Percentiles rank a stretch among this genome's conserved stretches.
Evolutionary conservation across 345 rosid species (phyloP).

Genomic region (Triadica sebifera): DNA sequence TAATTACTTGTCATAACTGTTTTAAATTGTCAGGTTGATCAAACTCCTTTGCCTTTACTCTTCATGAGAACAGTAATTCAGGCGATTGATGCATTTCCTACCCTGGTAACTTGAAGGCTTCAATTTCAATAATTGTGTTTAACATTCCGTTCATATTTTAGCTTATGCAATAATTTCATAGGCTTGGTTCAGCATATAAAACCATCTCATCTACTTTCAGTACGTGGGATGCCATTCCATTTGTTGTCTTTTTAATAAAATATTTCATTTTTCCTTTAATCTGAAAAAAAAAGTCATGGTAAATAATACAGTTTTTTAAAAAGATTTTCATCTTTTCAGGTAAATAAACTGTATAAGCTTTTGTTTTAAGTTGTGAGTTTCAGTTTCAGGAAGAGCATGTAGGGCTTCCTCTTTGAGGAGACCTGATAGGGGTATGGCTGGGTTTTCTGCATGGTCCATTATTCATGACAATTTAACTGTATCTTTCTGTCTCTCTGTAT

Average conservation of each 20-base stretch:
- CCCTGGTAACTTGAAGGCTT: constrained; percentile 52
- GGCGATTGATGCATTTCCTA: constrained; percentile 91
- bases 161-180: not conserved
- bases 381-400: not conserved
- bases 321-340: not conserved
- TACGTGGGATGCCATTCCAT: too few relatives aligned
- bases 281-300: not conserved
- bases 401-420: not conserved
- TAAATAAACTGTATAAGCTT: not conserved
- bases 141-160: not conserved
- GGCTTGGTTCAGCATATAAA: not conserved
- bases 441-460: not conserved
- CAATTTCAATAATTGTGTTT: not conserved
- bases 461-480: not conserved
- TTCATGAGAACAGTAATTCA: constrained; percentile 99
- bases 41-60: constrained; percentile 80
- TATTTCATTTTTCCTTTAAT: too few relatives aligned
- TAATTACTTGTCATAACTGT: constrained; percentile 18
- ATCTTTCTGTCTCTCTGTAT: not conserved
- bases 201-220: not conserved
- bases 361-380: not conserved
- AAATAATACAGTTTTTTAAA: not conserved
- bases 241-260: not conserved
- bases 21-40: constrained; percentile 72
- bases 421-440: not conserved